phyloP scores from a whole-genome alignment of 1,284 basidiomycete species.

The Coniophora puteana region DNA sequence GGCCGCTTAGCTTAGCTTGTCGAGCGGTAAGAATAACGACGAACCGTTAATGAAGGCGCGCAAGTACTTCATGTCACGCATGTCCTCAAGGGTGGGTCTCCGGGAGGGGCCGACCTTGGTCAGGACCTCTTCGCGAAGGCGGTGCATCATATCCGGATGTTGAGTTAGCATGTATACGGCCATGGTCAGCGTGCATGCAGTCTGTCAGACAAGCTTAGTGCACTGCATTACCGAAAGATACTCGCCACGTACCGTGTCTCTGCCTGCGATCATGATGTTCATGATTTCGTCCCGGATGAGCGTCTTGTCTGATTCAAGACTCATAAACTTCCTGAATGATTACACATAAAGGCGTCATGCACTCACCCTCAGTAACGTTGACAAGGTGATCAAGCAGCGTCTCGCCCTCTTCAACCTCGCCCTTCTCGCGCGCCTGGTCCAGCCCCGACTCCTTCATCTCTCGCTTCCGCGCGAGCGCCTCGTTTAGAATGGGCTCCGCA shows the following conservation, averaged over 20 bases:
- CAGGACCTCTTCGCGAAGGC: conserved; percentile 53
- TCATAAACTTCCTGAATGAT: not conserved
- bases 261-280: conserved; percentile 47
- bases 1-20: not conserved
- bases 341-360: conserved; percentile 17
- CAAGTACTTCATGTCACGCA: conserved; percentile 57
- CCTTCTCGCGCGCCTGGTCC: conserved; percentile 11
- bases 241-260: conserved; percentile 40
- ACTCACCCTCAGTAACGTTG: conserved; percentile 24
- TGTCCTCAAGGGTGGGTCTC: conserved; percentile 46
- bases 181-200: conserved; percentile 50
- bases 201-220: conserved; percentile 28
- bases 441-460: conserved; percentile 13
- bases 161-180: conserved; percentile 51
- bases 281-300: conserved; percentile 47
- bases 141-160: conserved; percentile 41
- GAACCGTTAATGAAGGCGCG: conserved; percentile 61
- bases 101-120: conserved; percentile 38
- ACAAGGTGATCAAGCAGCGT: conserved; percentile 29
- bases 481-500: conserved; percentile 31
- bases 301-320: conserved; percentile 19
- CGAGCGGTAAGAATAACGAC: conserved; percentile 4
- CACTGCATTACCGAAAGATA: not conserved
- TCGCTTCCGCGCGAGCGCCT: conserved; percentile 26
- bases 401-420: conserved; percentile 22